Conservation (phyloP, 257 asterid genomes). For the Solanum neorickii region DNA sequence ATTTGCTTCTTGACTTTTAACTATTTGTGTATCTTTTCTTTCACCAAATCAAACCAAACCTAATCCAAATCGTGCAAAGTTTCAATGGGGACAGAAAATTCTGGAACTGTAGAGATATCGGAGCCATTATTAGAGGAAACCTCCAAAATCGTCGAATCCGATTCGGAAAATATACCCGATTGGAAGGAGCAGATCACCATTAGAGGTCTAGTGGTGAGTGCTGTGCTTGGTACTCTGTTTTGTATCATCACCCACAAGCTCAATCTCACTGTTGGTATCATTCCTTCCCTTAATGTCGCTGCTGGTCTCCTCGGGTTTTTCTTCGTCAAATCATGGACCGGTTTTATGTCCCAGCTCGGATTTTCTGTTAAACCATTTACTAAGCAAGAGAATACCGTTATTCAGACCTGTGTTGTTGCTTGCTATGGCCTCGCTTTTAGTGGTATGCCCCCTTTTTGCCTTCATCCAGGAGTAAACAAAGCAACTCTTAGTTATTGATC, state of each 20-base stretch:
- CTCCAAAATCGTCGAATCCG: conserved; percentile 3
- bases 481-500: neutral
- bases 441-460: conserved; percentile 22
- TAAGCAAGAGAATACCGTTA: conserved; percentile 87
- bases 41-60: neutral
- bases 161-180: conserved; percentile 21
- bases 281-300: conserved; percentile 87
- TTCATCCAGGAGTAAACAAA: neutral
- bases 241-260: conserved; percentile 93
- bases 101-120: conserved; percentile 44
- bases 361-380: conserved; percentile 50
- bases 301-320: conserved; percentile 94
- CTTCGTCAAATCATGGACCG: conserved; percentile 80
- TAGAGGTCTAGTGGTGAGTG: conserved; percentile 76
- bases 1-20: neutral
- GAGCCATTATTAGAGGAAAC: conserved; percentile 50
- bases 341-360: conserved; percentile 46
- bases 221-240: conserved; percentile 68
- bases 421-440: conserved; percentile 94
- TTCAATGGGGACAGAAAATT: conserved; percentile 50
- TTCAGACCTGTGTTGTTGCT: conserved; percentile 95
- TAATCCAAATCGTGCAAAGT: neutral
- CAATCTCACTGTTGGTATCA: conserved; percentile 85
- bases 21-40: neutral
- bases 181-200: conserved; percentile 95